A percentile compares a stretch with the other conserved stretches of the same genome.
Evolutionary conservation across 805 yeast species (phyloP).

Genomic region (Starmerella ratchasimensis): DNA sequence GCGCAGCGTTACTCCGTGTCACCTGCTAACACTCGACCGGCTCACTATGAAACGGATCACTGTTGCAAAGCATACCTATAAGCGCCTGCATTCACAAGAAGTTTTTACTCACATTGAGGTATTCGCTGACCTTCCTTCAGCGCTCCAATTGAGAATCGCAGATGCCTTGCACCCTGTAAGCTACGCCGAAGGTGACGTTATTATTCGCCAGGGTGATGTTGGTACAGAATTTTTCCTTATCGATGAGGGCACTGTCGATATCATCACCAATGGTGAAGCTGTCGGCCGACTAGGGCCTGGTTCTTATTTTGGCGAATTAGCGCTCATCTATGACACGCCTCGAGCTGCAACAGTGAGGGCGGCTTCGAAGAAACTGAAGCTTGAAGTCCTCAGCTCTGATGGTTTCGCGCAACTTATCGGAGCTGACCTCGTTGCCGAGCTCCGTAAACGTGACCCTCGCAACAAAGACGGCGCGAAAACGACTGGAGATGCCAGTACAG

Average conservation of each 20-base stretch:
- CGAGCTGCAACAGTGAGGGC: slow-evolving; percentile 90
- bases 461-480: no score
- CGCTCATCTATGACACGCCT: slow-evolving; percentile 79
- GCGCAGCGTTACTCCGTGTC: slow-evolving; percentile 51
- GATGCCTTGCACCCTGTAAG: slow-evolving; percentile 79
- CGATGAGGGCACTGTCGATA: slow-evolving; percentile 73
- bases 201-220: slow-evolving; percentile 74
- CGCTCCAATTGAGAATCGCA: slow-evolving; percentile 82
- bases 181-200: slow-evolving; percentile 55
- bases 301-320: slow-evolving; percentile 94
- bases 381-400: slow-evolving; percentile 81
- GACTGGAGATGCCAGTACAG: no score
- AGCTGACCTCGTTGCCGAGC: slow-evolving; percentile 70
- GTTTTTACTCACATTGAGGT: slow-evolving; percentile 80
- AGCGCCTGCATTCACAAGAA: slow-evolving; percentile 79
- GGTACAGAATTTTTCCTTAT: slow-evolving; percentile 66
- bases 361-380: slow-evolving; percentile 48
- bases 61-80: slow-evolving; percentile 77
- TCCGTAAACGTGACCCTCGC: slow-evolving; percentile 69
- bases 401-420: slow-evolving; percentile 92
- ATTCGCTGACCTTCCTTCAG: slow-evolving; percentile 52
- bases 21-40: slow-evolving; percentile 87
- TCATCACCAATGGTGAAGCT: slow-evolving; percentile 42
- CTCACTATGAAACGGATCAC: slow-evolving; percentile 83
- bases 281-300: slow-evolving; percentile 56